Evolutionary conservation across 2,329 filamentous ascomycete species (phyloP), one percentile per base, ranked within the genome.

Genomic region (Orbilia blumenaviensis): DNA sequence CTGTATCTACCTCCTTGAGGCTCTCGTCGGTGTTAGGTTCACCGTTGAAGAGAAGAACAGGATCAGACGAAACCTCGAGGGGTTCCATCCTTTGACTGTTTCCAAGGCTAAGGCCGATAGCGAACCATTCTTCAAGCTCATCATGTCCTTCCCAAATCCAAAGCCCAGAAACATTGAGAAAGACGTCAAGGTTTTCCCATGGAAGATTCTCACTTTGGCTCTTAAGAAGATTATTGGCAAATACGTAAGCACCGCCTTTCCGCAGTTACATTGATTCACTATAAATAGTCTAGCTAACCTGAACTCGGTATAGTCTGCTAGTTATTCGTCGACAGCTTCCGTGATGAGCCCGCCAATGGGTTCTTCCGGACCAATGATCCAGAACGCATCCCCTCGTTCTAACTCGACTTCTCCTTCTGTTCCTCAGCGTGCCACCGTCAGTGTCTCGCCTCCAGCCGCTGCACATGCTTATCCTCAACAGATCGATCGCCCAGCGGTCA

Each of bases 141-240:
- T 99, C 84, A 99, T 99, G 95, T 92, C 89, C 0, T 98, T 98
- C 81, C 93, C 93, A 10, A 92, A 91, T 76, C 95, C 95, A 1
- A 98, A 98, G 84, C 95, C 95, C 16, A 88, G 95, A 78, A 97
- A 98, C 81, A 99, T 99, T 78, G 95, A 98, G 85, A 99, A 99
- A 85, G 94, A 98, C 81, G 94, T 99, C 82, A 99, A 99, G 84
- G 95, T 98, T 10, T 99, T 98, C 81, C 91, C 93, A 3, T 99
- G 95, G 95, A 95, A 93, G 83, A 92, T 95, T 75, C 86, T 99
- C 48, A 88, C 89, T 56, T 88, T 89, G 75, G 94, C 95, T 0
- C 87, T 99, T 79, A 96, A 96, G 87, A 99, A 99, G 86, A 98
- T 99, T 81, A 96, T 99, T 82, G 90, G 92, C 81, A 99, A 99